Base-by-base conservation (phyloP, 2,329 filamentous ascomycete species). In the Alternaria postmessia region DNA sequence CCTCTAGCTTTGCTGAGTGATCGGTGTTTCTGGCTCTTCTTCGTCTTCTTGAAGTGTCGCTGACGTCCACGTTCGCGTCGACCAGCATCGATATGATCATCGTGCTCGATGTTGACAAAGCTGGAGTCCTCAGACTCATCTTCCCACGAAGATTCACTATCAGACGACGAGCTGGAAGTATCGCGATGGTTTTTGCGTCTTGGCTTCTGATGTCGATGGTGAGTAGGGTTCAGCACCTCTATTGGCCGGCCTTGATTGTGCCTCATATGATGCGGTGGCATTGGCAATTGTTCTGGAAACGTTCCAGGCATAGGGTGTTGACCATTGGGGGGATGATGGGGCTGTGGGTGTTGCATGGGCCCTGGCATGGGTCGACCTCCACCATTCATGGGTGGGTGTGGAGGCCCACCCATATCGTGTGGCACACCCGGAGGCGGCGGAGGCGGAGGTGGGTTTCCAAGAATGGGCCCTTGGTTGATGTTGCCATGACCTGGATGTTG, bases 101-200 rank as follows among this genome's bases (percentile, higher is more conserved):
- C 67, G 9, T 65, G 57, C 16, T 73, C 71, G 18, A 73, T 62
- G n/a, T 67, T 61, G 32, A 53, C 60, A 22, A 60, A 61, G 12
- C 57, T 54, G 0, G 65, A 67, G 39, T 62, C 22, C 22, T 22
- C 65, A 7, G 64, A 63, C 16, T 70, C 65, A 22, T 67, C 65
- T 11, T 66, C 60, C 61, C 38, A 56, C 4, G 59, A 66, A 0
- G 63, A 59, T 8, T 66, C 63, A 34, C 60, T 63, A 11, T 69
- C 64, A 1, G 64, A 71, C 5, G 64, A 67, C 2, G 66, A 67
- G 3, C 54, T 60, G 2, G 32, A 44, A 7, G 60, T 51, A 8
- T 59, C 43, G 6, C 44, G 59, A n/a, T 43, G 61, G 8, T 22
- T 53, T 24, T 60, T 69, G 14, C 61, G 48, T 22, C 57, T 69